Evolutionary conservation across 202 grass and related monocot species (phyloP).

Genomic region (Bolboschoenoplectus hybrid): DNA sequence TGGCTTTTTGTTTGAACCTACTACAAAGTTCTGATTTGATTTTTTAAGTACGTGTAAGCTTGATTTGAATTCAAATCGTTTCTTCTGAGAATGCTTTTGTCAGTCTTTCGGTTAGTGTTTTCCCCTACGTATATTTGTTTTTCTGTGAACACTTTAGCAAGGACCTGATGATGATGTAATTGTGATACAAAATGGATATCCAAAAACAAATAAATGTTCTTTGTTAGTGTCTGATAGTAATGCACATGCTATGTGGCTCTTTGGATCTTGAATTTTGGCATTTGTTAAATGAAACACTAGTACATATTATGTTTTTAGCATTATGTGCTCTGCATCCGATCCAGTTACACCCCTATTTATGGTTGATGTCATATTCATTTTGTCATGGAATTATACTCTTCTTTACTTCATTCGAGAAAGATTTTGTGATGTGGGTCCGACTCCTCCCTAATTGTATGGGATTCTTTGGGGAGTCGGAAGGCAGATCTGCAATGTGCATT

Average conservation of each 20-base stretch:
- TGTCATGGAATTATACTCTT: too few relatives aligned
- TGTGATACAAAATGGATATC: neutral
- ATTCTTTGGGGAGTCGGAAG: too few relatives aligned
- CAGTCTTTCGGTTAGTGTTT: neutral
- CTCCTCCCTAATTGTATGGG: too few relatives aligned
- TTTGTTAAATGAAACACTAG: neutral
- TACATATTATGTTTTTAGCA: neutral
- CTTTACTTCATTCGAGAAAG: too few relatives aligned
- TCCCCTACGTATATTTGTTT: neutral
- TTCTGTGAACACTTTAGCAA: neutral
- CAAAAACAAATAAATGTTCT: neutral
- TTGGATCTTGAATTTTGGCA: neutral
- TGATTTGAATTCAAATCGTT: neutral
- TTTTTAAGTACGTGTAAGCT: neutral
- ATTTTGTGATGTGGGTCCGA: too few relatives aligned
- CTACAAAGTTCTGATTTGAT: neutral
- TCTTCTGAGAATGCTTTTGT: neutral
- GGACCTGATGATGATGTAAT: constrained; percentile 5
- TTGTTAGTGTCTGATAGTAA: neutral
- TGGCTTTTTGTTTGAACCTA: neutral
- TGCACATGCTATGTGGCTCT: neutral
- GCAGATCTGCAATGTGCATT: too few relatives aligned
- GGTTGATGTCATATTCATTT: too few relatives aligned
- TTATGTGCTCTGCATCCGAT: neutral
- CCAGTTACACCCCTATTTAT: neutral